Percentiles rank a stretch among this genome's conserved stretches.
Evolutionary conservation across 140 eudicot genomes (phyloP).

Genomic region (Ambrosia hybrid): DNA sequence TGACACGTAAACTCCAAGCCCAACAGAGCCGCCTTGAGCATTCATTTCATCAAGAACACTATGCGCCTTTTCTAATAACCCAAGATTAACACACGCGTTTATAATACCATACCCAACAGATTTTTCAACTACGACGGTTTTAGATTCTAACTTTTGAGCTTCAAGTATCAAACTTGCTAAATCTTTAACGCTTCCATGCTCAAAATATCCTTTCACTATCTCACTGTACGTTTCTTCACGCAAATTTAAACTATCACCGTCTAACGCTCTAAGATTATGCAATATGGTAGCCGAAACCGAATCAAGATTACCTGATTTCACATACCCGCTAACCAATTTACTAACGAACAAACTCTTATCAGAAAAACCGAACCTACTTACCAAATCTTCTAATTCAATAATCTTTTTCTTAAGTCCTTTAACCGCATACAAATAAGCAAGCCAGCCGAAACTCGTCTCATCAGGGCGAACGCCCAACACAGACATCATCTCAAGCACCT

Average conservation of each 20-base stretch:
- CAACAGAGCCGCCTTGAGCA: slow-evolving; percentile 60
- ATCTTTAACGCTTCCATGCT: slow-evolving; percentile 61
- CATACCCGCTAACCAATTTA: slow-evolving; percentile 78
- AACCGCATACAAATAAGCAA: slow-evolving; percentile 77
- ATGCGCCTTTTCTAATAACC: slow-evolving; percentile 75
- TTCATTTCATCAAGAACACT: slow-evolving; percentile 84
- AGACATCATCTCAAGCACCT: slow-evolving; percentile 68
- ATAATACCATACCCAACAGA: slow-evolving; percentile 77
- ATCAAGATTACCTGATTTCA: slow-evolving; percentile 59
- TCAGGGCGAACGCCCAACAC: slow-evolving; percentile 66
- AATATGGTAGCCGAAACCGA: slow-evolving; percentile 55
- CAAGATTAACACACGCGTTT: slow-evolving; percentile 67
- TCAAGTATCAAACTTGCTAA: slow-evolving; percentile 68
- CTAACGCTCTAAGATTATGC: slow-evolving; percentile 41
- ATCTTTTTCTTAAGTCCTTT: slow-evolving; percentile 75
- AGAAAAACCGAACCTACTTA: slow-evolving; percentile 51
- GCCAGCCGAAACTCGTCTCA: slow-evolving; percentile 64
- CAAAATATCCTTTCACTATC: slow-evolving; percentile 60
- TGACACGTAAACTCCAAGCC: slow-evolving; percentile 83
- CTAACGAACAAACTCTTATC: slow-evolving; percentile 41
- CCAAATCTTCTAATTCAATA: slow-evolving; percentile 52
- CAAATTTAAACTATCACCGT: slow-evolving; percentile 46
- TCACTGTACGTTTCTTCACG: slow-evolving; percentile 53
- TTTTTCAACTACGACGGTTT: slow-evolving; percentile 43
- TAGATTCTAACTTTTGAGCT: slow-evolving; percentile 65